Percentiles rank a stretch among this genome's conserved stretches.
Evolutionary conservation across 306 rosid genomes (phyloP).

Genomic region (Cyclanthera cordifolia): DNA sequence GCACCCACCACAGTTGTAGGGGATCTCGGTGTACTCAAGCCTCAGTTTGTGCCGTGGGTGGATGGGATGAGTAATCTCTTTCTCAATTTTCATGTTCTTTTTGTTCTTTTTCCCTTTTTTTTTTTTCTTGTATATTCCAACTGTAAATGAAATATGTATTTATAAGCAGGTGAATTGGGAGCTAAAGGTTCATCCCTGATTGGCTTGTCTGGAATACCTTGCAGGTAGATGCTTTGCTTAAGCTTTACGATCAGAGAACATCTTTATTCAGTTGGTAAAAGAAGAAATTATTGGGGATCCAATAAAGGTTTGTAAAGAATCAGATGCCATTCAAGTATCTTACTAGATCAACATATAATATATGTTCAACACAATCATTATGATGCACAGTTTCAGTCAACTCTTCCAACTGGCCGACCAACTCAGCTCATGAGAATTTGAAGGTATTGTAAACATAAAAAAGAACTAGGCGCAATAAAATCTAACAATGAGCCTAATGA

Average conservation of each 20-base stretch:
- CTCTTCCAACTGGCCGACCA: neutral
- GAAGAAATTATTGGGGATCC: neutral
- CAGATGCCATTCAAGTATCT: neutral
- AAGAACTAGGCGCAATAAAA: no score
- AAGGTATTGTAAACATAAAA: neutral
- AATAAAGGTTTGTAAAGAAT: neutral
- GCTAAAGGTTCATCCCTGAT: neutral
- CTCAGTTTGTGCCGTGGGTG: slow-evolving; percentile 38
- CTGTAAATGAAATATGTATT: neutral
- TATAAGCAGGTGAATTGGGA: neutral
- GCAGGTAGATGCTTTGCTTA: slow-evolving; percentile 32
- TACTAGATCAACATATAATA: neutral
- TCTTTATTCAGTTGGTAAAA: neutral
- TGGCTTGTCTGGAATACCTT: slow-evolving; percentile 4
- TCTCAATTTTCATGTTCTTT: slow-evolving; percentile 4
- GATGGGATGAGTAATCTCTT: slow-evolving; percentile 32
- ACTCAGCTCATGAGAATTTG: neutral
- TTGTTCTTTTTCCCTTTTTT: neutral
- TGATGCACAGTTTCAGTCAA: neutral
- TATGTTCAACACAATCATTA: neutral
- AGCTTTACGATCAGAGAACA: slow-evolving; percentile 23
- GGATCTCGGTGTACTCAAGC: slow-evolving; percentile 35
- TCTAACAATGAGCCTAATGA: neutral
- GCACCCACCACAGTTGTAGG: slow-evolving; percentile 47
- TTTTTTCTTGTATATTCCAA: neutral